Conservation (phyloP, 352 stramenopile species). For the Phytophthora pseudosyringae region DNA sequence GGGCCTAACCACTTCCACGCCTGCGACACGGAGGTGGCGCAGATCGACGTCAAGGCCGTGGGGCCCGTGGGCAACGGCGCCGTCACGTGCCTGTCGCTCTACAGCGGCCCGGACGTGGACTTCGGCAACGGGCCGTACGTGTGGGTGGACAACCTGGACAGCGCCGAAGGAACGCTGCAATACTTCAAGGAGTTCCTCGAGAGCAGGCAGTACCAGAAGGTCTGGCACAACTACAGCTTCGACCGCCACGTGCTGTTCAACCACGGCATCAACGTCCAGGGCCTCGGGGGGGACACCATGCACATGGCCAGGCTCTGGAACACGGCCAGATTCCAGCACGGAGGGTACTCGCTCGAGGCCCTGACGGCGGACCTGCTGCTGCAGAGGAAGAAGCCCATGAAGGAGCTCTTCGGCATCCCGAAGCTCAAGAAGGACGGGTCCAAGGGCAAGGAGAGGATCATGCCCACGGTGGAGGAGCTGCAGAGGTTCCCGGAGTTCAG, state of each 20-base stretch:
- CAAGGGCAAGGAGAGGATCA: conserved; percentile 83
- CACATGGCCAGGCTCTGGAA: conserved; percentile 98
- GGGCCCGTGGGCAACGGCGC: conserved; percentile 97
- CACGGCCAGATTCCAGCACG: conserved; percentile 80
- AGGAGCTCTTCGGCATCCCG: conserved; percentile 96
- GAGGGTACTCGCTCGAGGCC: conserved; percentile 96
- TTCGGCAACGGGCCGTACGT: conserved; percentile 94
- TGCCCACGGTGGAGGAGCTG: conserved; percentile 82
- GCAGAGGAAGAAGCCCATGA: conserved; percentile 97
- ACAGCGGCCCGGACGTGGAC: conserved; percentile 95
- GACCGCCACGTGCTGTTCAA: conserved; percentile 99
- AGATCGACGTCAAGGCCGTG: conserved; percentile 96
- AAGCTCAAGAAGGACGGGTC: conserved; percentile 97
- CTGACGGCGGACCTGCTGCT: conserved; percentile 89
- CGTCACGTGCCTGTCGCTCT: conserved; percentile 98
- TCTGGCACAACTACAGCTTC: conserved; percentile 99
- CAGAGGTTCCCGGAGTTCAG: conserved; percentile 90
- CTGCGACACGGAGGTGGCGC: conserved; percentile 97
- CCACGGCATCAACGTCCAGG: conserved; percentile 93
- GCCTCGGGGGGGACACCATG: conserved; percentile 98
- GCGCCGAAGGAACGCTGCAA: conserved; percentile 84
- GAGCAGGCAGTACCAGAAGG: conserved; percentile 89
- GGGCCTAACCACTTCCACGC: conserved; percentile 90
- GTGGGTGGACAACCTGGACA: conserved; percentile 94
- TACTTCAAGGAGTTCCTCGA: conserved; percentile 95